Conservation (phyloP, 2,329 filamentous ascomycete species). For the Colletotrichum kahawae region DNA sequence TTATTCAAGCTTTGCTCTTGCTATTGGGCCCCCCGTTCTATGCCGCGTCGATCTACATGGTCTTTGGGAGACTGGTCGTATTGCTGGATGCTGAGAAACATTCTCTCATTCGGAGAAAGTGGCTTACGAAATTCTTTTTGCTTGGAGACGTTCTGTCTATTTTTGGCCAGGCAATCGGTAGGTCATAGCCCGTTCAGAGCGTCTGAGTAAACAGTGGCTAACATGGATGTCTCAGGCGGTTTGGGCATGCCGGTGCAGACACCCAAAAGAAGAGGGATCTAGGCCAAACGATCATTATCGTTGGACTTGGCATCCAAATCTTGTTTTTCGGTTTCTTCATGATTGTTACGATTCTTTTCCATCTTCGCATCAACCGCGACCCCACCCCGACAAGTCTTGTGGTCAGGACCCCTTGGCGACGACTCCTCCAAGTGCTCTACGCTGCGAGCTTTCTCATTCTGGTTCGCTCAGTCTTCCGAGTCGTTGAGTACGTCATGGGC, state of each 20-base stretch:
- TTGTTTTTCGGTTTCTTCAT: conserved; percentile 60
- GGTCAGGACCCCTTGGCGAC: conserved; percentile 32
- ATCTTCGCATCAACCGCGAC: conserved; percentile 32
- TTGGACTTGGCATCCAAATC: conserved; percentile 59
- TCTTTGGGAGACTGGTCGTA: conserved; percentile 46
- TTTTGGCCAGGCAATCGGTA: conserved; percentile 50
- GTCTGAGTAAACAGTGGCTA: not conserved
- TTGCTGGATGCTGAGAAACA: conserved; percentile 37
- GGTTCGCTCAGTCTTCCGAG: conserved; percentile 43
- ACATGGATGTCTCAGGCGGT: not conserved
- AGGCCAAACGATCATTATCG: conserved; percentile 54
- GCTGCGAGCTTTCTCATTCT: conserved; percentile 40
- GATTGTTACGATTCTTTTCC: conserved; percentile 49
- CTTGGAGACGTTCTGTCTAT: conserved; percentile 58
- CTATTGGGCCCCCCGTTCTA: conserved; percentile 52
- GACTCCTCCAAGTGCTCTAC: conserved; percentile 28
- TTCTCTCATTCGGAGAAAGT: conserved; percentile 36
- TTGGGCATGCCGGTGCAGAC: conserved; percentile 26
- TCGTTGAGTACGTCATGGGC: conserved; percentile 44
- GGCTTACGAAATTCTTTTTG: conserved; percentile 61
- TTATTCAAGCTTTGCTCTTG: conserved; percentile 48
- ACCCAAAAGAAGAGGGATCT: not conserved
- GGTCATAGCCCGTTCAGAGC: not conserved
- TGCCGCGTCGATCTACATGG: conserved; percentile 57
- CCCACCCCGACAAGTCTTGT: conserved; percentile 9